Conservation (phyloP, 2,329 filamentous ascomycete species). For the Neobulgaria alba region DNA sequence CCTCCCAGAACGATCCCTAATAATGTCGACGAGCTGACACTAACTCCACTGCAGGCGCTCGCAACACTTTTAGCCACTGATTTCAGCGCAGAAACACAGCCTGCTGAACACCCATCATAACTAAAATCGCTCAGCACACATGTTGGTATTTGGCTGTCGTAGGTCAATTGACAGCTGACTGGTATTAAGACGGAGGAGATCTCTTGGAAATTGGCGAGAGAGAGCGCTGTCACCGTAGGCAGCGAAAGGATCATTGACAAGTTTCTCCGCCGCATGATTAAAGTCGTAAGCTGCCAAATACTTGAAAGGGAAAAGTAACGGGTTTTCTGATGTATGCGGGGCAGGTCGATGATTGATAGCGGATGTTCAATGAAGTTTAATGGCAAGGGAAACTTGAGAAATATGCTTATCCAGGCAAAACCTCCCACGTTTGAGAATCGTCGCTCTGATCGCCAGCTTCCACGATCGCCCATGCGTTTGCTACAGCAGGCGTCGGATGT, state of each 20-base stretch:
- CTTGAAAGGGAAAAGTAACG: slow-evolving; percentile 8
- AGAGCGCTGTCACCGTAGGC: slow-evolving; percentile 20
- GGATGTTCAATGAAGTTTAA: background rate
- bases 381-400: too few relatives aligned
- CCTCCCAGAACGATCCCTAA: slow-evolving; percentile 26
- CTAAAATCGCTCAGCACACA: slow-evolving; percentile 25
- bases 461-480: slow-evolving; percentile 12
- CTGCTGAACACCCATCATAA: slow-evolving; percentile 21
- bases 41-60: slow-evolving; percentile 14
- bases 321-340: background rate
- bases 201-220: slow-evolving; percentile 26
- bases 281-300: slow-evolving; percentile 6
- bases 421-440: slow-evolving; percentile 15
- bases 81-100: slow-evolving; percentile 18
- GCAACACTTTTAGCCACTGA: slow-evolving; percentile 14
- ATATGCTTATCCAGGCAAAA: too few relatives aligned
- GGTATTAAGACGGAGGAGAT: slow-evolving; percentile 20
- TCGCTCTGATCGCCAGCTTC: slow-evolving; percentile 10
- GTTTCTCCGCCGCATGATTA: slow-evolving; percentile 18
- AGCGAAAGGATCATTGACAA: slow-evolving; percentile 12
- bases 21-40: slow-evolving; percentile 19
- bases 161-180: slow-evolving; percentile 19
- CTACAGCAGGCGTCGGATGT: slow-evolving; percentile 16
- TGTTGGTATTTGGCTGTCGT: slow-evolving; percentile 21
- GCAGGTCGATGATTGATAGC: background rate